These are phyloP conservation scores for Gilbertella persicaria DNA, from an alignment of 371 early-diverging fungal genomes.

Conservation along the genomic window DNA sequence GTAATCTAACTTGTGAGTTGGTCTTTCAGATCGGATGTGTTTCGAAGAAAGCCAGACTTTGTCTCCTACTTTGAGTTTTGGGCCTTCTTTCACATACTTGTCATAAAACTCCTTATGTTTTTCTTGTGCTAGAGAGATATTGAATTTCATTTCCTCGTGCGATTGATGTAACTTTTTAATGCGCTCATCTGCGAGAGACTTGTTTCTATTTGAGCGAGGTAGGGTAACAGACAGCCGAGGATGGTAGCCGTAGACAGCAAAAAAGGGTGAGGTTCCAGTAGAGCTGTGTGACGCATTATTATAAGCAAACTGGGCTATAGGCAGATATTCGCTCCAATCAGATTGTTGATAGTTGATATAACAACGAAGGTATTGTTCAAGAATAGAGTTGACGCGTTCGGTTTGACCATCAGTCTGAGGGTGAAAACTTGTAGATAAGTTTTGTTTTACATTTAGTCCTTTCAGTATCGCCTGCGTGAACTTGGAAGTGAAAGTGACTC, in stretches of 20 bases:
- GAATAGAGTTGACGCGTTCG: slow-evolving; percentile 46
- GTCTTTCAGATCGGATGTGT: slow-evolving; percentile 23
- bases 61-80: slow-evolving; percentile 23
- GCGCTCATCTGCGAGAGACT: background rate
- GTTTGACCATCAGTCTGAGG: slow-evolving; percentile 62
- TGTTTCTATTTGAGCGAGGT: slow-evolving; percentile 3
- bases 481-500: slow-evolving; percentile 38
- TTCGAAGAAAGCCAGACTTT: slow-evolving; percentile 23
- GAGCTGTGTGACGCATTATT: slow-evolving; percentile 41
- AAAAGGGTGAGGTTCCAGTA: slow-evolving; percentile 31
- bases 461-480: slow-evolving; percentile 30
- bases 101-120: no score
- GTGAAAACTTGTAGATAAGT: slow-evolving; percentile 43
- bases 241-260: slow-evolving; percentile 31
- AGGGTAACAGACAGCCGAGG: slow-evolving; percentile 20
- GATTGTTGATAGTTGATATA: slow-evolving; percentile 43
- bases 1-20: slow-evolving; percentile 25
- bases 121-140: no score
- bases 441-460: slow-evolving; percentile 26
- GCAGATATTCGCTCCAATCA: slow-evolving; percentile 50
- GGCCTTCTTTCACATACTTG: background rate
- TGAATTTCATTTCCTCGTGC: slow-evolving; percentile 4
- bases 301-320: slow-evolving; percentile 52
- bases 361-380: slow-evolving; percentile 53
- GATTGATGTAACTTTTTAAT: background rate